Base-by-base conservation (phyloP, 2,329 filamentous ascomycete genomes). In the Pseudodiploospora longispora region DNA sequence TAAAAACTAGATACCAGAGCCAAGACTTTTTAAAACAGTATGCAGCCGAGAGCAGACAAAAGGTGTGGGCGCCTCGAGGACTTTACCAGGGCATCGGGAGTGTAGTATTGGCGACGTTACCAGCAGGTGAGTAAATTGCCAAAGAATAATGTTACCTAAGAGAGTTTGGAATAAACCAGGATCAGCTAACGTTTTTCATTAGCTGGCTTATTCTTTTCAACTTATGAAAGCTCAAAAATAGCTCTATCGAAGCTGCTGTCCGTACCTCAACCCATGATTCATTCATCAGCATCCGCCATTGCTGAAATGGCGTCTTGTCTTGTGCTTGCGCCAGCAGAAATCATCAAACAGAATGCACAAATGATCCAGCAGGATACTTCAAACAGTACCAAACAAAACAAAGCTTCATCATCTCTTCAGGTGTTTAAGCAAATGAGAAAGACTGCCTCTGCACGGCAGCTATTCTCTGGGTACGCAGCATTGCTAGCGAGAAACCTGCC, bases 301-400 rank as follows among this genome's bases (percentile, higher is more conserved):
- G 90, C 84, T 1, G 90, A 96, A 64, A 76, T 89, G 53, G 85
- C 88, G 3, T 90, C 87, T 5, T 95, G 90, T 59, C 73, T 88
- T 19, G 86, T 95, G 48, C 76, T 95, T 32, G 91, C 89, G 0
- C 90, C 89, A 0, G 87, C 88, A 10, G 89, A 95, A 61, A 87
- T 95, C 6, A 78, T 95, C 50, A 95, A 96, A 67, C 89, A 95
- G 60, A 95, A 95, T 63, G 88, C 90, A 0, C 89, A 95, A 63
- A 89, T 95, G 76, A 71, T 93, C 1, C 70, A 57, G 30, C 57
- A 49, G 10, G 53, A 47, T 49, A 47, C 36, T 51, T 34, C 33
- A 9, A 27, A 52, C 47, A 10, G 32, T 8, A 41, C 31, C 35
- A 19, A 19, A 19, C 19, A 19, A 2, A 19, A 19, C 19, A 19